These are phyloP conservation scores for Eutrema salsugineum DNA, from an alignment of 441 rosid genomes.

Conservation along the genomic window DNA sequence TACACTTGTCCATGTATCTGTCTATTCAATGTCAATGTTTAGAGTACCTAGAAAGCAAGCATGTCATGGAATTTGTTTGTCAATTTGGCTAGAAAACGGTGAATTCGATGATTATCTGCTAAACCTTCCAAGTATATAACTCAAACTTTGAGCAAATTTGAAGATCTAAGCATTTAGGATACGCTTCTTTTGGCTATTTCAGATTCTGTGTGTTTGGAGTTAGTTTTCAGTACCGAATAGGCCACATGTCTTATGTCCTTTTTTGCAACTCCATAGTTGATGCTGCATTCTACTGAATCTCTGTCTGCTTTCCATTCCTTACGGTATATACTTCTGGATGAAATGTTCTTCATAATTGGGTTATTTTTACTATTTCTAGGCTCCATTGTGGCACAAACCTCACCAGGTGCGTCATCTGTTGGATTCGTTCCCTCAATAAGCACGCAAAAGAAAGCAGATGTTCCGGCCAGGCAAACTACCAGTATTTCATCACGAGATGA, in stretches of 20 bases:
- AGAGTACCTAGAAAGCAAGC: not conserved
- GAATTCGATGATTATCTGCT: not conserved
- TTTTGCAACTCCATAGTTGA: not conserved
- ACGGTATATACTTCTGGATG: too few species aligned
- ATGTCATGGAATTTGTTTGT: not conserved
- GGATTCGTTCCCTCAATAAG: conserved; percentile 27
- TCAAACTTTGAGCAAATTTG: not conserved
- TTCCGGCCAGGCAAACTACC: conserved; percentile 61
- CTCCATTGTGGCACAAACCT: conserved; percentile 33
- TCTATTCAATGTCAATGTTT: not conserved
- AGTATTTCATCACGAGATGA: conserved; percentile 92
- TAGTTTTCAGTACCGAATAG: not conserved
- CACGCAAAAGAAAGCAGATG: conserved; percentile 44
- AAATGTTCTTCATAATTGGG: not conserved
- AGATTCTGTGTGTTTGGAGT: not conserved
- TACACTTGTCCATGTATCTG: too few species aligned
- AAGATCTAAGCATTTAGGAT: not conserved
- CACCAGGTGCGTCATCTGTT: conserved; percentile 38
- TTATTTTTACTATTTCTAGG: conserved; percentile 7
- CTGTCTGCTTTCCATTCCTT: too few species aligned
- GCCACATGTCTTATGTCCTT: not conserved
- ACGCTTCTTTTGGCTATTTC: not conserved
- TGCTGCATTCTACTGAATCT: too few species aligned
- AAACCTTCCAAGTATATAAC: not conserved
- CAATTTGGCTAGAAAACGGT: not conserved